Percentiles rank a stretch among this genome's conserved stretches.
Conservation (phyloP, 140 eudicot species). For the Cichorium intybus region DNA sequence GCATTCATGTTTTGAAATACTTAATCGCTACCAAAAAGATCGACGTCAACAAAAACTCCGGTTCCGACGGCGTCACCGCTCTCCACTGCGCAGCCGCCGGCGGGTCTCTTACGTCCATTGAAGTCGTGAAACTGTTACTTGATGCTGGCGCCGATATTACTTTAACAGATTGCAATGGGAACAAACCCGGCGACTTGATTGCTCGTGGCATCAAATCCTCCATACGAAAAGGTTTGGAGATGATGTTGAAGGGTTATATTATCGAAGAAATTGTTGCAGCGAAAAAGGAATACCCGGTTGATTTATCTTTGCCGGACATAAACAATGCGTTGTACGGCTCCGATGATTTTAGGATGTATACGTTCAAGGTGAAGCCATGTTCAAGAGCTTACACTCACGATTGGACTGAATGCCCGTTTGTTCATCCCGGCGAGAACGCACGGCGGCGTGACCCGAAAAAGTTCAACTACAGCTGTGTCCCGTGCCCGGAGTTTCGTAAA, state of each 20-base stretch:
- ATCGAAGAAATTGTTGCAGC: constrained; percentile 23
- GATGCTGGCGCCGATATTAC: constrained; percentile 47
- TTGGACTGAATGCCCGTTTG: constrained; percentile 93
- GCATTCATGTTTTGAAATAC: constrained; percentile 44
- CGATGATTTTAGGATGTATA: constrained; percentile 78
- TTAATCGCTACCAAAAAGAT: constrained; percentile 28
- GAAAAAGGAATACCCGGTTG: constrained; percentile 68
- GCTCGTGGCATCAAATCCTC: constrained; percentile 46
- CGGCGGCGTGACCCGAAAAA: constrained; percentile 66
- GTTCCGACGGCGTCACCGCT: constrained; percentile 71
- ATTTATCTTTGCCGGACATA: constrained; percentile 63
- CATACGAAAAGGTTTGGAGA: constrained; percentile 43
- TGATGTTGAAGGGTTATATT: constrained; percentile 49
- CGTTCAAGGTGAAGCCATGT: constrained; percentile 80
- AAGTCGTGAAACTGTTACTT: constrained; percentile 42
- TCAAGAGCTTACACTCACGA: constrained; percentile 86
- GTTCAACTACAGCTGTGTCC: constrained; percentile 66
- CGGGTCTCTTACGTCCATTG: constrained; percentile 44
- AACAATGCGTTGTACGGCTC: constrained; percentile 61
- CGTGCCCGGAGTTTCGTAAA: constrained; percentile 81
- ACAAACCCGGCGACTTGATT: constrained; percentile 53
- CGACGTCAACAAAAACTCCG: constrained; percentile 52
- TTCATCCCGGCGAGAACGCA: constrained; percentile 86
- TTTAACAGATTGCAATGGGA: constrained; percentile 44
- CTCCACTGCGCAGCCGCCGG: constrained; percentile 95